Percentiles rank a stretch among this genome's conserved stretches.
phyloP scores from a whole-genome alignment of 345 rosid species.

The Leavenworthia alabamica region DNA sequence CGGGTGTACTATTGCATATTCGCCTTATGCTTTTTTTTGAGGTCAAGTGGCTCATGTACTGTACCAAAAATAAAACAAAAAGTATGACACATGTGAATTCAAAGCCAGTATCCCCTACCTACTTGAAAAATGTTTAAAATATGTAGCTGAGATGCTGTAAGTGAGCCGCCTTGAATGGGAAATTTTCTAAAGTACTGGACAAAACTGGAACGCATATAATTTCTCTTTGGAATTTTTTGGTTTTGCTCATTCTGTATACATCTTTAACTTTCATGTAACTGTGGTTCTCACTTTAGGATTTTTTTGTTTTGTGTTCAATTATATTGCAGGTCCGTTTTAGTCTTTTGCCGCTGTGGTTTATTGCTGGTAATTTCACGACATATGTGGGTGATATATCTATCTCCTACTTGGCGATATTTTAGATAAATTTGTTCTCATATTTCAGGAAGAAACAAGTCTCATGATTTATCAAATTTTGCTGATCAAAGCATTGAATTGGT shows the following conservation, averaged over 20 bases:
- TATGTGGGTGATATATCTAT: conserved; percentile 15
- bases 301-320: background rate
- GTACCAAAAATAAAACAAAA: background rate
- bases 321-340: conserved; percentile 49
- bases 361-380: conserved; percentile 46
- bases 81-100: background rate
- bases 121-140: background rate
- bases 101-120: background rate
- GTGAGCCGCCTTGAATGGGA: background rate
- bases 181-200: background rate
- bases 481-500: conserved; percentile 44
- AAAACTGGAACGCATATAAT: background rate
- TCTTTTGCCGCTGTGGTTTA: conserved; percentile 65
- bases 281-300: conserved; percentile 12
- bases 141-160: background rate
- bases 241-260: background rate
- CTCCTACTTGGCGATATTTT: background rate
- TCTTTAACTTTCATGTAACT: background rate
- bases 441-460: conserved; percentile 52
- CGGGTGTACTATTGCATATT: background rate
- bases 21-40: background rate
- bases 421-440: conserved; percentile 6
- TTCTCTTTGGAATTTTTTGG: background rate
- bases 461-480: conserved; percentile 44
- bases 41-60: background rate